Evolutionary conservation across 805 yeast genomes (phyloP).

Genomic region (Saccharomycopsis fibuligera): DNA sequence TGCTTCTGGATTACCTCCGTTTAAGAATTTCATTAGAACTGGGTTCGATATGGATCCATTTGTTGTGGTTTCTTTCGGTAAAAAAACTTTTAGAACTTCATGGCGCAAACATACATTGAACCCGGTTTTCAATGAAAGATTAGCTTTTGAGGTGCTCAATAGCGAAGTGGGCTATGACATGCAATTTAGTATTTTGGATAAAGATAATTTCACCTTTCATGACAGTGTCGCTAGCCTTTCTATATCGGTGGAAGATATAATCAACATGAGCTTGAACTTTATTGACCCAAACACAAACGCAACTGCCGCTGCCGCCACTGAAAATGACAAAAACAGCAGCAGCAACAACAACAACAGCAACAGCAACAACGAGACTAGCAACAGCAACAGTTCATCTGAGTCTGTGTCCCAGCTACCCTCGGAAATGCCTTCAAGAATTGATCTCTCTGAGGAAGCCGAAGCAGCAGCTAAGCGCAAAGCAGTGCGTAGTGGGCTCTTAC

Average conservation of each 20-base stretch:
- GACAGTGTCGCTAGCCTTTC: slow-evolving; percentile 71
- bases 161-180: slow-evolving; percentile 62
- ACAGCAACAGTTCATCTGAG: background rate
- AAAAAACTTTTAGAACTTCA: slow-evolving; percentile 78
- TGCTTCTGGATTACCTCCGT: slow-evolving; percentile 74
- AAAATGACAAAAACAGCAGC: too few relatives aligned
- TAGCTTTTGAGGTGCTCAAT: slow-evolving; percentile 69
- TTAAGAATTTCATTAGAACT: slow-evolving; percentile 54
- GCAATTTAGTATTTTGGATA: slow-evolving; percentile 71
- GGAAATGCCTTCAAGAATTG: background rate
- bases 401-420: too few relatives aligned
- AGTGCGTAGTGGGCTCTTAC: slow-evolving; percentile 17
- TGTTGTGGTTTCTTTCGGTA: slow-evolving; percentile 85
- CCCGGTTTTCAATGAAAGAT: slow-evolving; percentile 75
- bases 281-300: slow-evolving; percentile 10
- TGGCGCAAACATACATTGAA: slow-evolving; percentile 76
- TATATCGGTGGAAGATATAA: slow-evolving; percentile 47
- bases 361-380: slow-evolving; percentile 12
- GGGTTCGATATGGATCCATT: slow-evolving; percentile 97
- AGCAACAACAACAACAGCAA: too few relatives aligned
- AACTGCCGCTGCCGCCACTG: too few relatives aligned
- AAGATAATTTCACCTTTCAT: slow-evolving; percentile 75
- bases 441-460: background rate
- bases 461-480: slow-evolving; percentile 3
- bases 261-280: slow-evolving; percentile 23